These are phyloP conservation scores for Melaleuca alternifolia DNA, from an alignment of 345 rosid species.

Conservation along the genomic window DNA sequence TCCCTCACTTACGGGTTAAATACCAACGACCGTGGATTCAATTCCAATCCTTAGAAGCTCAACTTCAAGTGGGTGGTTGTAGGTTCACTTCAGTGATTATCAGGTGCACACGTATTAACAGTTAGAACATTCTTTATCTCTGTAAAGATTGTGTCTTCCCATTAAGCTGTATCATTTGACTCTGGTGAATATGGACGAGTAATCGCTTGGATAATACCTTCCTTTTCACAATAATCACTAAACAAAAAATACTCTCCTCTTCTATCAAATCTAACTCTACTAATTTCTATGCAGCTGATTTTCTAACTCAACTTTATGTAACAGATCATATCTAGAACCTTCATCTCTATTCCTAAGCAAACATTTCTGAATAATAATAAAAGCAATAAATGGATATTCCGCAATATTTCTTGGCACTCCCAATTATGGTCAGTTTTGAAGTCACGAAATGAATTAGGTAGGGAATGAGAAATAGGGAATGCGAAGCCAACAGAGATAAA, in stretches of 20 bases:
- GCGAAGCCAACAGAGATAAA: background rate
- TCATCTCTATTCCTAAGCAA: background rate
- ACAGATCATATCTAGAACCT: background rate
- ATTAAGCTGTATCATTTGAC: background rate
- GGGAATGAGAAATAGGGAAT: too few relatives aligned
- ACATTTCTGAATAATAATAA: background rate
- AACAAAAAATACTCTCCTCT: background rate
- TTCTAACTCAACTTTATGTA: background rate
- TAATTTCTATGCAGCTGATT: background rate
- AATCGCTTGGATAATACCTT: background rate
- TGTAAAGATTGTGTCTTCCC: background rate
- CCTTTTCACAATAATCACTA: background rate
- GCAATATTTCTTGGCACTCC: background rate
- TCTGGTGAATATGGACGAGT: background rate
- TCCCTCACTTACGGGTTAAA: background rate
- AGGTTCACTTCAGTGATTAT: background rate
- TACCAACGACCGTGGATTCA: background rate
- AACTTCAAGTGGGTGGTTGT: background rate
- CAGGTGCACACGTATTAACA: background rate
- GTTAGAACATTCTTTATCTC: background rate
- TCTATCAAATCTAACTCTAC: background rate
- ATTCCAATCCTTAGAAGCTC: background rate
- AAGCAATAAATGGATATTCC: background rate
- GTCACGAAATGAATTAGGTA: background rate
- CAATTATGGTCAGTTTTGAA: background rate